These are phyloP conservation scores for Mortierella claussenii DNA, from an alignment of 192 early-diverging fungal genomes.

Conservation along the genomic window DNA sequence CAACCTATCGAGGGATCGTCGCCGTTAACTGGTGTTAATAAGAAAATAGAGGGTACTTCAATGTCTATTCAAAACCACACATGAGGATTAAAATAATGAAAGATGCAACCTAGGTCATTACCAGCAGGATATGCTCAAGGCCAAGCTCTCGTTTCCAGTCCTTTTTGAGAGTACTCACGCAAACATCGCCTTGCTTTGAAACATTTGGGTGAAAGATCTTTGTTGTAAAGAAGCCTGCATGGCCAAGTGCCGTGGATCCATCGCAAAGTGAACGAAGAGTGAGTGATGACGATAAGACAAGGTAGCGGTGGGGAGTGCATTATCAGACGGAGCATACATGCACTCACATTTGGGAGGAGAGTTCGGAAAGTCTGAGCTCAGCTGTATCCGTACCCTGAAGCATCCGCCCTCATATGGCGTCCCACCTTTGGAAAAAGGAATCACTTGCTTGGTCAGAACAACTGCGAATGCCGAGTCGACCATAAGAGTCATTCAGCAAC, in stretches of 20 bases:
- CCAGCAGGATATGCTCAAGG: conserved; percentile 86
- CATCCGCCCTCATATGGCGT: conserved; percentile 88
- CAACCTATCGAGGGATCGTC: conserved; percentile 73
- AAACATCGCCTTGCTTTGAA: conserved; percentile 87
- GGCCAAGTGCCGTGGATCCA: too few species aligned
- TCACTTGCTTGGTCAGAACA: too few species aligned
- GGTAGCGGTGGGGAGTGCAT: too few species aligned
- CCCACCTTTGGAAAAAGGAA: too few species aligned
- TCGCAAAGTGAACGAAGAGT: too few species aligned
- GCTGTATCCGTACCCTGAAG: conserved; percentile 77
- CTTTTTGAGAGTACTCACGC: conserved; percentile 95
- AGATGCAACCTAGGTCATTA: conserved; percentile 35
- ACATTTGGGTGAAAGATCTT: conserved; percentile 99
- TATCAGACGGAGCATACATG: not conserved
- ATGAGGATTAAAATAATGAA: conserved; percentile 4
- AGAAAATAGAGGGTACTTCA: not conserved
- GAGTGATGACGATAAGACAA: too few species aligned
- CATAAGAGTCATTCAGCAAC: too few species aligned
- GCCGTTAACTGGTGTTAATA: too few species aligned
- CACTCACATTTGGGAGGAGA: conserved; percentile 82
- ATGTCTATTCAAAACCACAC: not conserved
- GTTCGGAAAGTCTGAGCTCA: conserved; percentile 82
- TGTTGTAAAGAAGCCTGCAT: conserved; percentile 86
- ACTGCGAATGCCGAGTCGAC: too few species aligned
- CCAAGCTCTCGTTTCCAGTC: conserved; percentile 94